Evolutionary conservation across 345 rosid species (phyloP).

Genomic region (Citrus trifoliata): DNA sequence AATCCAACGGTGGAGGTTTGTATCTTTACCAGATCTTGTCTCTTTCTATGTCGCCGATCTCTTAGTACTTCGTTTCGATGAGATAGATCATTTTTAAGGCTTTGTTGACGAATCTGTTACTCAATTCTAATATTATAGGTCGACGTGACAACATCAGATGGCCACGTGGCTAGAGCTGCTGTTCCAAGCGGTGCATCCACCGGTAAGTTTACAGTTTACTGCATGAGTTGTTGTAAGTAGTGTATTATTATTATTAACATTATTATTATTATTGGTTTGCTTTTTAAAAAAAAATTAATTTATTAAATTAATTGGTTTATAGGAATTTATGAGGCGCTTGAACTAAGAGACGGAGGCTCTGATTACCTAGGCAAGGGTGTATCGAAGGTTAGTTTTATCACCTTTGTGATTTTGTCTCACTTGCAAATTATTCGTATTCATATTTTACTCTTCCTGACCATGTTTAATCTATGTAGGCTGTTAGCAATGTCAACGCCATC

Average conservation of each 20-base stretch:
- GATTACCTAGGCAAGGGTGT: constrained; percentile 99
- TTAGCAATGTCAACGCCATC: constrained; percentile 66
- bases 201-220: constrained; percentile 41
- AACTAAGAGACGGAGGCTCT: constrained; percentile 92
- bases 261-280: too few species aligned
- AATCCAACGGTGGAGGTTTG: constrained; percentile 94
- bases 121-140: constrained; percentile 37
- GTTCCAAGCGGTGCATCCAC: constrained; percentile 99
- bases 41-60: constrained; percentile 21
- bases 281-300: not conserved
- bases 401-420: not conserved
- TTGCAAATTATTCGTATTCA: not conserved
- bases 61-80: not conserved
- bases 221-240: not conserved
- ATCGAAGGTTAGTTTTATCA: constrained; percentile 45
- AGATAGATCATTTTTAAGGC: not conserved
- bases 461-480: constrained; percentile 49
- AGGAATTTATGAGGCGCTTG: constrained; percentile 96
- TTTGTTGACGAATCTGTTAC: not conserved
- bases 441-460: not conserved
- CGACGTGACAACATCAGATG: constrained; percentile 57
- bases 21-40: constrained; percentile 11
- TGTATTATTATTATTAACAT: too few species aligned
- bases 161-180: constrained; percentile 65
- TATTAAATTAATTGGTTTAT: not conserved